Evolutionary conservation across 2,329 filamentous ascomycete species (phyloP), one percentile per base, ranked within the genome.

Genomic region (Aspergillus phoenicis): DNA sequence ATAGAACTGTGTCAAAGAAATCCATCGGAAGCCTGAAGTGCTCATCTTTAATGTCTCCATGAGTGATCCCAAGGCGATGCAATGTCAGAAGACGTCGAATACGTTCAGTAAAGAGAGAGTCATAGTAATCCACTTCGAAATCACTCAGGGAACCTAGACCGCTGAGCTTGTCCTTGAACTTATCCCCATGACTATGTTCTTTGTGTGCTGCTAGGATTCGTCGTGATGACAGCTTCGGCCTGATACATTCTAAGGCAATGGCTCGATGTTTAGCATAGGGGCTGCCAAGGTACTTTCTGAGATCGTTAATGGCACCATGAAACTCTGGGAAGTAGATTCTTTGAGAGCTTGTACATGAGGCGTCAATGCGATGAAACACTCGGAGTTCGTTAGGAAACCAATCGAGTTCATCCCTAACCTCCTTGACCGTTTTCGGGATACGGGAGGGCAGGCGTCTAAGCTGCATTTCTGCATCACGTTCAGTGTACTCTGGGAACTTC

Each of bases 11-110:
- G 36, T 63, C 61, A 60, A 62, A 57, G 13, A 62, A 65, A 24
- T 65, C 63, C 2, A 28, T 54, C 39, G 63, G 61, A 1, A 65
- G 53, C 8, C 61, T 60, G 30, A 65, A 65, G 53, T 62, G 58
- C 26, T 63, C 61, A 51, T 65, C 63, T 51, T 52, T 47, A 33
- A 65, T 39, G 52, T 64, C 61, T 20, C 59, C 52, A 52, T 65
- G 59, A 1, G 57, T 62, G 28, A 65, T 60, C 20, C 58, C 61
- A 11, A 65, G 48, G 7, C 15, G 26, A 39, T 65, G 63, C 24
- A 65, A 48, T 36, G 38, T 39, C 28, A 53, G 41, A 48, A 65
- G 57, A 15, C 58, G 56, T 28, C 52, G 57, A 17, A 63, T 41
- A 41, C 56, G 58, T 43, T 62, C 59, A 49, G 30, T 28, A n/a